phyloP scores from a whole-genome alignment of 805 yeast genomes.

The Candida schatavii region DNA sequence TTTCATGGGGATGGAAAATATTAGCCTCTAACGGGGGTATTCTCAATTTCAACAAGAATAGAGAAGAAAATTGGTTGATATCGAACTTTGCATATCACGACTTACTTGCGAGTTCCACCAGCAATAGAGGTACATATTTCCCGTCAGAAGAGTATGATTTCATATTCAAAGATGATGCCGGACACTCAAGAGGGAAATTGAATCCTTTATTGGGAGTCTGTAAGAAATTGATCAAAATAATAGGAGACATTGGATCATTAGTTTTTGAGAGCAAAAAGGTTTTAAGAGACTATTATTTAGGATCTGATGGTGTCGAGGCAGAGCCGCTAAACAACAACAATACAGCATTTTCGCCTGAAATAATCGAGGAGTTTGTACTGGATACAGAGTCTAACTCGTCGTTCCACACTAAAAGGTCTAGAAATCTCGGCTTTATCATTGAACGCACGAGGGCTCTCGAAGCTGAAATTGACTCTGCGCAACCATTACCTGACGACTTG shows the following conservation, averaged over 20 bases:
- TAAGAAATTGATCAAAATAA: constrained; percentile 59
- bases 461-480: constrained; percentile 43
- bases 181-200: constrained; percentile 40
- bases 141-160: constrained; percentile 57
- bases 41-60: constrained; percentile 47
- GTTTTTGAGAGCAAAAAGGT: constrained; percentile 49
- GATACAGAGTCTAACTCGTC: constrained; percentile 22
- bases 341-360: constrained; percentile 8
- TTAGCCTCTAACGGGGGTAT: constrained; percentile 64
- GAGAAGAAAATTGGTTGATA: constrained; percentile 68
- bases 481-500: constrained; percentile 53
- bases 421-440: constrained; percentile 23
- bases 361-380: constrained; percentile 9
- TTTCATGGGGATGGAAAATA: constrained; percentile 64
- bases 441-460: constrained; percentile 43
- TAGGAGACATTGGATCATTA: constrained; percentile 67
- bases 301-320: constrained; percentile 5
- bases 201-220: constrained; percentile 76
- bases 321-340: not conserved
- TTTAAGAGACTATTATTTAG: constrained; percentile 12
- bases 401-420: constrained; percentile 20
- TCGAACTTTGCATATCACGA: constrained; percentile 83
- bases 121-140: constrained; percentile 64
- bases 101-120: constrained; percentile 59
- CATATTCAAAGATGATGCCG: constrained; percentile 39